Conservation (phyloP, 192 early-diverging fungal species). For the Coemansia sp. region DNA sequence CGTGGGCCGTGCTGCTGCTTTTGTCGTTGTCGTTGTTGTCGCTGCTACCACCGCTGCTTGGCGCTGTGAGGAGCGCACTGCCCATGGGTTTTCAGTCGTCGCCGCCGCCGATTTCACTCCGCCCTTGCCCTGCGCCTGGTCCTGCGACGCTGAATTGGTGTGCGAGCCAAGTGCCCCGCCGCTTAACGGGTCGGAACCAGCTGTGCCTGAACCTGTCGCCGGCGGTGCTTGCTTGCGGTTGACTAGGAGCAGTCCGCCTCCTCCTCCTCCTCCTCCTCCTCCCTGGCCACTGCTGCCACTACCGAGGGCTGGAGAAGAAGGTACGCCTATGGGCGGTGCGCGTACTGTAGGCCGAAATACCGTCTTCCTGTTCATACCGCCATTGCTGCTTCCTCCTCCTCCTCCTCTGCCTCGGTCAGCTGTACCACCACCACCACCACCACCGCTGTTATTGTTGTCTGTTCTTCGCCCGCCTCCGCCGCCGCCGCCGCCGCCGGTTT, state of each 20-base stretch:
- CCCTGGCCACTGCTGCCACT: background rate
- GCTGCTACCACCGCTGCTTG: conserved; percentile 6
- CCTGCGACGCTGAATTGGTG: background rate
- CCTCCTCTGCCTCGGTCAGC: conserved; percentile 4
- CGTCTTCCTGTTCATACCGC: conserved; percentile 16
- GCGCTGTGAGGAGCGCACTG: conserved; percentile 12
- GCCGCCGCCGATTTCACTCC: background rate
- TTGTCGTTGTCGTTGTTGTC: background rate
- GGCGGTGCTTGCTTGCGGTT: conserved; percentile 17
- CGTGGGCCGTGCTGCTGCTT: background rate
- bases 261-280: conserved; percentile 1
- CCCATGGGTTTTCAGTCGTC: conserved; percentile 24
- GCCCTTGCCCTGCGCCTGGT: background rate
- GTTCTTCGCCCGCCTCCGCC: conserved; percentile 1
- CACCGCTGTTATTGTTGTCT: conserved; percentile 7
- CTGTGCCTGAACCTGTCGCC: no score
- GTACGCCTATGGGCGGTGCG: conserved; percentile 19
- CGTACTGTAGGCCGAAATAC: conserved; percentile 47
- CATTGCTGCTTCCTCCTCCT: background rate
- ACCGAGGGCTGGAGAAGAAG: background rate
- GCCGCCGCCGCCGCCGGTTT: background rate
- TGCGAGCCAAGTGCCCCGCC: background rate
- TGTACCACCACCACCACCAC: background rate
- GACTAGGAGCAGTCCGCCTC: conserved; percentile 16
- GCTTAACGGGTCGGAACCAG: background rate